Conservation (phyloP, 495 filamentous ascomycete species). For the Lichenothelia convexa region DNA sequence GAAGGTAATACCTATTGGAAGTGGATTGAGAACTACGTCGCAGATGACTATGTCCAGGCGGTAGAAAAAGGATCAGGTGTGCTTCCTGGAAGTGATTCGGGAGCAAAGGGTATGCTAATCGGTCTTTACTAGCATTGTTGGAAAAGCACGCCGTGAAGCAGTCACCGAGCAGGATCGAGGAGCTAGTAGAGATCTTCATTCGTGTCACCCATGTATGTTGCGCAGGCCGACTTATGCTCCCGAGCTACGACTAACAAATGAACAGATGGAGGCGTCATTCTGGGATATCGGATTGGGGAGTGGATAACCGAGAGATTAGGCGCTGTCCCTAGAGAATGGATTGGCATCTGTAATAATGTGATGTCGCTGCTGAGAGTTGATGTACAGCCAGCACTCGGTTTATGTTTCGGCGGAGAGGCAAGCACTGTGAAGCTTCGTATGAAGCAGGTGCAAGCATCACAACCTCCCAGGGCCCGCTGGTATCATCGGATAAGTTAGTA, state of each 20-base stretch:
- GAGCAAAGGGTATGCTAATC: slow-evolving; percentile 8
- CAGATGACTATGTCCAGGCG: slow-evolving; percentile 54
- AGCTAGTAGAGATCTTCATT: slow-evolving; percentile 66
- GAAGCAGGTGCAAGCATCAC: too few species aligned
- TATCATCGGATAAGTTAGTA: too few species aligned
- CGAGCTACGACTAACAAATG: slow-evolving; percentile 2
- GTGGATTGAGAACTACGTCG: slow-evolving; percentile 78
- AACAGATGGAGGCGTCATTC: slow-evolving; percentile 67
- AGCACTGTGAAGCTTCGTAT: too few species aligned
- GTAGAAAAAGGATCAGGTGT: slow-evolving; percentile 49
- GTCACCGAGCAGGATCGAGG: slow-evolving; percentile 56
- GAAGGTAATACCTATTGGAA: slow-evolving; percentile 68
- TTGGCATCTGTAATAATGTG: too few species aligned
- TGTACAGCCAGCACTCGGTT: too few species aligned
- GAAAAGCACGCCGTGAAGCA: slow-evolving; percentile 52
- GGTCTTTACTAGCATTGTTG: slow-evolving; percentile 37
- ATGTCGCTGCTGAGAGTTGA: too few species aligned
- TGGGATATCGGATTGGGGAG: slow-evolving; percentile 50
- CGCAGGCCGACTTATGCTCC: background rate
- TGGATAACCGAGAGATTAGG: background rate
- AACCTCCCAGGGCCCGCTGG: too few species aligned
- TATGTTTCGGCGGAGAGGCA: too few species aligned
- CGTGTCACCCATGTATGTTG: slow-evolving; percentile 54
- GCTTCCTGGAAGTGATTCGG: slow-evolving; percentile 4
- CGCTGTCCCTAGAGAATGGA: background rate